Conservation (phyloP, 2,329 filamentous ascomycete species). For the Fusarium sp. region DNA sequence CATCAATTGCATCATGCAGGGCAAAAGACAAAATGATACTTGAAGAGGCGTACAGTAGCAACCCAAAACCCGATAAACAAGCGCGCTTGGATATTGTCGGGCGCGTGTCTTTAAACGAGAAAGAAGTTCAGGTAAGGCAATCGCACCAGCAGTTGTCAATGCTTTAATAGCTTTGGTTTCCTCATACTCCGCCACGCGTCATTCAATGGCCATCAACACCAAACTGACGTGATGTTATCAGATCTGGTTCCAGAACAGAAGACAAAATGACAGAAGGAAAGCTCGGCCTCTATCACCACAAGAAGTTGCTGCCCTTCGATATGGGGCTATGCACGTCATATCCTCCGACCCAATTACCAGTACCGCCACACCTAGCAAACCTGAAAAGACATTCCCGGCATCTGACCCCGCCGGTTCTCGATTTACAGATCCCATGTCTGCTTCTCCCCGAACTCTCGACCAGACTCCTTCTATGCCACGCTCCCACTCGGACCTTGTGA, state of each 20-base stretch:
- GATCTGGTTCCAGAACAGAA: slow-evolving; percentile 98
- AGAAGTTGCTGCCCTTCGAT: slow-evolving; percentile 72
- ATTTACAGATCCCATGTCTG: slow-evolving; percentile 37
- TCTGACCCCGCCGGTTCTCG: slow-evolving; percentile 44
- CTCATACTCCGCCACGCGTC: slow-evolving; percentile 20
- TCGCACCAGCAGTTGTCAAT: neutral
- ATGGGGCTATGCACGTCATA: slow-evolving; percentile 62
- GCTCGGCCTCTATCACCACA: slow-evolving; percentile 82
- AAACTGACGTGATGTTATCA: slow-evolving; percentile 51
- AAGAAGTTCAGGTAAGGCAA: slow-evolving; percentile 87
- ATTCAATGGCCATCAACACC: slow-evolving; percentile 10
- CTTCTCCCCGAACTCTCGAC: slow-evolving; percentile 38
- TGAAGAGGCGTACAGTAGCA: slow-evolving; percentile 83
- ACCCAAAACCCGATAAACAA: slow-evolving; percentile 91
- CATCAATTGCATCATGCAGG: slow-evolving; percentile 56
- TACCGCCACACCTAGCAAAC: slow-evolving; percentile 40
- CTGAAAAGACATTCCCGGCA: slow-evolving; percentile 42
- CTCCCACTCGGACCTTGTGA: slow-evolving; percentile 38
- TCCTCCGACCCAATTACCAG: slow-evolving; percentile 55
- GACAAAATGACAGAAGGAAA: slow-evolving; percentile 91
- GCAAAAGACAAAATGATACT: slow-evolving; percentile 89
- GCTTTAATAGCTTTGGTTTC: neutral
- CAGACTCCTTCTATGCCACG: slow-evolving; percentile 44
- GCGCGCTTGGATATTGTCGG: slow-evolving; percentile 85
- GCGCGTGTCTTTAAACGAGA: slow-evolving; percentile 89